Percentiles rank a stretch among this genome's conserved stretches.
Evolutionary conservation across 257 asterid genomes (phyloP).

Genomic region (Mentha longifolia): DNA sequence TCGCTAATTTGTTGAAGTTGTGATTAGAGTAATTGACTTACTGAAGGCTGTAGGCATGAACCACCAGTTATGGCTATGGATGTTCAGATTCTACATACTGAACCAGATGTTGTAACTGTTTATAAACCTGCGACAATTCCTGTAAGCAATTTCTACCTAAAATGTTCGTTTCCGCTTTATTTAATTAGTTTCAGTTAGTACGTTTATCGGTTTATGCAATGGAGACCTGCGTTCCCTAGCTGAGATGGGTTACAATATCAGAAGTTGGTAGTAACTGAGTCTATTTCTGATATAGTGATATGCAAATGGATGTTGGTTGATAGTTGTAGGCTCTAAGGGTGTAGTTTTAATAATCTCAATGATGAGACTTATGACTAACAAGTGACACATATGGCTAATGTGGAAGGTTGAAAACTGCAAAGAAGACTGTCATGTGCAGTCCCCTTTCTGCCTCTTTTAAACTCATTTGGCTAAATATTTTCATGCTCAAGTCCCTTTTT

Average conservation of each 20-base stretch:
- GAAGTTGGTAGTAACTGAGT: background rate
- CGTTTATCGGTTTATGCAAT: slow-evolving; percentile 5
- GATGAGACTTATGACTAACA: background rate
- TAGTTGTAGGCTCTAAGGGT: background rate
- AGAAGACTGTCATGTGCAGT: background rate
- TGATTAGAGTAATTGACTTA: slow-evolving; percentile 49
- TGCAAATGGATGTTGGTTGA: background rate
- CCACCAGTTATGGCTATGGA: slow-evolving; percentile 93
- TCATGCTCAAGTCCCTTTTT: background rate
- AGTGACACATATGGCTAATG: background rate
- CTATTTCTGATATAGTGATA: background rate
- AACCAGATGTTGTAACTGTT: slow-evolving; percentile 77
- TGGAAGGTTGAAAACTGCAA: slow-evolving; percentile 1
- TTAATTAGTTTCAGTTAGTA: slow-evolving; percentile 17
- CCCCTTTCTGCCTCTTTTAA: background rate
- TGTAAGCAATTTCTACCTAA: slow-evolving; percentile 58
- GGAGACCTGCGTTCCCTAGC: background rate
- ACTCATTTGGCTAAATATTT: background rate
- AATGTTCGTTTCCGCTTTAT: background rate
- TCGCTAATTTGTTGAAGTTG: slow-evolving; percentile 6
- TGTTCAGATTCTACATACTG: slow-evolving; percentile 73
- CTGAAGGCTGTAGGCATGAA: slow-evolving; percentile 92
- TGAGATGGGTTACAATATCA: slow-evolving; percentile 12
- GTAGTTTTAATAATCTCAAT: background rate
- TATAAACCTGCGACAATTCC: slow-evolving; percentile 97